phyloP scores from a whole-genome alignment of 2,329 filamentous ascomycete genomes.

The Penicillium sp. region DNA sequence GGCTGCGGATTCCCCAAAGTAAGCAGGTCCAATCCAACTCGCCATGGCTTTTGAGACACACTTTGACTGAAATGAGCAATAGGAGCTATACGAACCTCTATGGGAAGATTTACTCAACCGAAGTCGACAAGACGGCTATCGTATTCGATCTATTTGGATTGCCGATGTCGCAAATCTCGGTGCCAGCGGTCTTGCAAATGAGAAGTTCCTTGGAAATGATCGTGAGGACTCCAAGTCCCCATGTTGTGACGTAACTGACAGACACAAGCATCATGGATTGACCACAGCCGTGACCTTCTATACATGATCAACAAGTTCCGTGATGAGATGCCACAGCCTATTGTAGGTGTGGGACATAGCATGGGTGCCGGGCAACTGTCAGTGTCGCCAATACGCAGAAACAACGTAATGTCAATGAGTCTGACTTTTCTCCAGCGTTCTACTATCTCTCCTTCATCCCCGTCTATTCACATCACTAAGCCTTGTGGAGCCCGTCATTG shows the following conservation, averaged over 20 bases:
- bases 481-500: conserved; percentile 62
- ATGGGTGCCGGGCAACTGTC: conserved; percentile 70
- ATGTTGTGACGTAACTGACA: not conserved
- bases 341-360: conserved; percentile 1
- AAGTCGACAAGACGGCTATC: conserved; percentile 60
- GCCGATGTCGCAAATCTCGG: conserved; percentile 79
- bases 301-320: conserved; percentile 1
- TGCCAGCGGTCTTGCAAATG: conserved; percentile 70
- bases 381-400: not conserved
- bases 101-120: conserved; percentile 73
- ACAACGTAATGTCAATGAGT: not conserved
- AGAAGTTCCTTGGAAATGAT: conserved; percentile 70
- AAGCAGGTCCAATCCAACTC: not conserved
- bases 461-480: conserved; percentile 71
- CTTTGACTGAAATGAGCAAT: not conserved
- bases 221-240: conserved; percentile 2
- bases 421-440: conserved; percentile 41
- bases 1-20: conserved; percentile 12
- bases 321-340: conserved; percentile 1
- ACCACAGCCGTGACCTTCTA: conserved; percentile 1
- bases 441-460: conserved; percentile 69
- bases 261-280: not conserved
- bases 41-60: not conserved
- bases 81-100: conserved; percentile 72
- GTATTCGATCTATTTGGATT: conserved; percentile 70